Evolutionary conservation across 2,329 filamentous ascomycete genomes (phyloP), one percentile per base, ranked within the genome.

Genomic region (Daldinia sp.): DNA sequence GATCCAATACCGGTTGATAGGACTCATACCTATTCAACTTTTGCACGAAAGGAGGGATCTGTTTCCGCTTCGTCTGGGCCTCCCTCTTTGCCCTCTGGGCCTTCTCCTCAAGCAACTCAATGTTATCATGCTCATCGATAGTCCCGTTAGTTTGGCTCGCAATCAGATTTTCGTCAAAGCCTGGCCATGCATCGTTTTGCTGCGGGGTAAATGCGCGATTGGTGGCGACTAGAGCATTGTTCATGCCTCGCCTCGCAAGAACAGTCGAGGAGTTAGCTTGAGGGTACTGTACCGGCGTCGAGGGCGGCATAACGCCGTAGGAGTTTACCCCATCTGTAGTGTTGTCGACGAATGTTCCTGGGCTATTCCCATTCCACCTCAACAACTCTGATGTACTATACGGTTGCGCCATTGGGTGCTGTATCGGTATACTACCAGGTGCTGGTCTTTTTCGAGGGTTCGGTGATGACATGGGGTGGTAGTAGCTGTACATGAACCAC

Each of bases 31-130:
- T 98, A 87, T 93, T 96, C 57, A 99, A 80, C 76, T 99, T 99
- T 77, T 97, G 94, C 41, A 99, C 94, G 81, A 99, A 99, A 0
- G 95, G 94, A 0, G 95, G 94, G 9, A 99, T 98, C 73, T 96
- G 92, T 78, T 98, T 98, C 72, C 94, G 85, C 78, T 97, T 98
- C 13, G 90, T 85, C 75, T 94, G 91, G 0, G 94, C 90, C 61
- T 98, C 95, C 74, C 90, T 87, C 81, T 96, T 97, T 7, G 93
- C 93, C 64, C 90, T 82, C 67, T 90, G 84, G 19, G 93, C 94
- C 77, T 88, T 88, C 74, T 90, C 87, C 74, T 96, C 93, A 63
- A 97, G 79, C 56, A 91, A 83, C 65, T 94, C 90, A 62, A 96
- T 84, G 68, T 88, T 92, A 68, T 96, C 89, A 72, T 87, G 81